phyloP scores from a whole-genome alignment of 805 yeast genomes.

The Kluyveromyces starmeri region DNA sequence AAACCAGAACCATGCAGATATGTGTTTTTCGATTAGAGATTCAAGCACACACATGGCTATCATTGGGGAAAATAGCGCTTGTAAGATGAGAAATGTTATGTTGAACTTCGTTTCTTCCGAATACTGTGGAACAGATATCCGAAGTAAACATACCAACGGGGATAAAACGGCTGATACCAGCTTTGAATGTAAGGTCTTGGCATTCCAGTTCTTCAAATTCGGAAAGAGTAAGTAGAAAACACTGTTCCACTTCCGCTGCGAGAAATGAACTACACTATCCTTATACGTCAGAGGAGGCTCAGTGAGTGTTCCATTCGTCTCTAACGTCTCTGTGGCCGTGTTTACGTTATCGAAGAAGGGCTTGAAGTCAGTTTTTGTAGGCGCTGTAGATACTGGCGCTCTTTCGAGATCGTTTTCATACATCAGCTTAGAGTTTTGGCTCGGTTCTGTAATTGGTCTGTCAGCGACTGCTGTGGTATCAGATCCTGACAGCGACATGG shows the following conservation, averaged over 20 bases:
- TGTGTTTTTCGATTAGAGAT: neutral
- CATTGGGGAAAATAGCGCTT: conserved; percentile 27
- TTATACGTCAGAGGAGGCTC: neutral
- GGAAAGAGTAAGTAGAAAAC: conserved; percentile 22
- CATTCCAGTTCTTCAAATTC: conserved; percentile 23
- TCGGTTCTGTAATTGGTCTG: neutral
- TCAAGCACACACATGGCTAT: conserved; percentile 6
- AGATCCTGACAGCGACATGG: neutral
- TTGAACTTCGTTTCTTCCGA: conserved; percentile 21
- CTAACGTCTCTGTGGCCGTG: neutral
- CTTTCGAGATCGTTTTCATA: neutral
- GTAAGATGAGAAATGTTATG: conserved; percentile 22
- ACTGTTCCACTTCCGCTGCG: neutral
- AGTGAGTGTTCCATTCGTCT: neutral
- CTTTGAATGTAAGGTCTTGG: conserved; percentile 21
- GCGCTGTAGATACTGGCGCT: neutral
- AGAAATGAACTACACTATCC: neutral
- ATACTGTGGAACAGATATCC: conserved; percentile 30
- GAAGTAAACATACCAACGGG: conserved; percentile 29
- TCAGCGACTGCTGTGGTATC: neutral
- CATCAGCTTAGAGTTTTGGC: neutral
- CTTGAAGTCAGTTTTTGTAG: neutral
- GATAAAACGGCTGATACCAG: conserved; percentile 26
- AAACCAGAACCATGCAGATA: conserved; percentile 2
- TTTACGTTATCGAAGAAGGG: conserved; percentile 1